Conservation (phyloP, 192 early-diverging fungal species). For the Cetraspora pellucida region DNA sequence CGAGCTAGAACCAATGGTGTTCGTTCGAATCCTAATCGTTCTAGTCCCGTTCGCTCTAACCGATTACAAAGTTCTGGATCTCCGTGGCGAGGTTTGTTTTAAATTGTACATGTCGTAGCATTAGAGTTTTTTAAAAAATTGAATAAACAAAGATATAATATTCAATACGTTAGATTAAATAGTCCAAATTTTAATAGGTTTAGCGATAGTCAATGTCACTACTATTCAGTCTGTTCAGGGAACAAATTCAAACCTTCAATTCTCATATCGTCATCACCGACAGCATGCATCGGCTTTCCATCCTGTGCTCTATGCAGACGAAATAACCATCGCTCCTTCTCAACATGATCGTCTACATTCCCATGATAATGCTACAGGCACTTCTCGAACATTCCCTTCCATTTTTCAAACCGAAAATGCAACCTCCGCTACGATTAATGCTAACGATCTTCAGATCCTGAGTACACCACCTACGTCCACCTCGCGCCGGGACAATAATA, state of each 20-base stretch:
- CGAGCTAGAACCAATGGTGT: neutral
- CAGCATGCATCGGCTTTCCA: neutral
- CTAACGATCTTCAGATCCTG: slow-evolving; percentile 4
- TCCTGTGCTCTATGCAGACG: neutral
- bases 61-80: too few relatives aligned
- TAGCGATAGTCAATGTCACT: neutral
- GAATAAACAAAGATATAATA: too few relatives aligned
- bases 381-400: neutral
- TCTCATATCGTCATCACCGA: neutral
- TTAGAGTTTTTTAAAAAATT: too few relatives aligned
- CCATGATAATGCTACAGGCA: neutral
- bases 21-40: neutral
- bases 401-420: neutral
- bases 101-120: too few relatives aligned
- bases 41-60: too few relatives aligned
- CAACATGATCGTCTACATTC: neutral
- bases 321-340: neutral
- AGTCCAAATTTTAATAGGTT: neutral
- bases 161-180: too few relatives aligned
- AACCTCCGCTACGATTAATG: neutral
- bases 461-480: neutral
- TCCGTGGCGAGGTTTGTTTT: too few relatives aligned
- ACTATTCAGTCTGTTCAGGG: neutral
- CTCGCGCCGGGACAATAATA: neutral
- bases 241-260: neutral